Conservation (phyloP, 2,329 filamentous ascomycete species). For the Fusarium camptoceras region DNA sequence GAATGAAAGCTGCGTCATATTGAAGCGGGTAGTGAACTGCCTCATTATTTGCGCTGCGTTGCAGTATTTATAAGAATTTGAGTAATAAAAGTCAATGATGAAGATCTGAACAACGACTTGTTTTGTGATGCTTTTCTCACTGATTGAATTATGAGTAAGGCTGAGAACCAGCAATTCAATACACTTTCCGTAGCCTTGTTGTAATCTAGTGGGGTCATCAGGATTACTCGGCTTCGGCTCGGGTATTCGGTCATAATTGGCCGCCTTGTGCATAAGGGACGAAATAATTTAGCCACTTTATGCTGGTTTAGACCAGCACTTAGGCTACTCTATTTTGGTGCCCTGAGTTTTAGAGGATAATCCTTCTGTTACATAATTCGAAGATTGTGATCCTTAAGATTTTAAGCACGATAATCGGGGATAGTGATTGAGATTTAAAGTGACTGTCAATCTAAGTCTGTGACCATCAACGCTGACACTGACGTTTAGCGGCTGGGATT, state of each 20-base stretch:
- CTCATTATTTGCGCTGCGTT: conserved; percentile 7
- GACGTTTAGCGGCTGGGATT: not conserved
- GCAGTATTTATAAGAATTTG: conserved; percentile 6
- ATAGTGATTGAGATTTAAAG: too few species aligned
- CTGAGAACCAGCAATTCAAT: not conserved
- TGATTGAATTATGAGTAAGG: not conserved
- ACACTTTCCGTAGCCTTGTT: not conserved
- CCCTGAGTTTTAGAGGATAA: not conserved
- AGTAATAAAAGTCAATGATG: conserved; percentile 27
- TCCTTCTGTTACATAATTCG: not conserved
- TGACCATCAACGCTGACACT: not conserved
- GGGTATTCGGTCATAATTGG: not conserved
- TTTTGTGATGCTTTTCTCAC: not conserved
- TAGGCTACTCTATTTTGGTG: not conserved
- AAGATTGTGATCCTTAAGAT: too few species aligned
- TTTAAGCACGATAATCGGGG: too few species aligned
- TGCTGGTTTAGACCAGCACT: not conserved
- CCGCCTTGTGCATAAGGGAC: not conserved
- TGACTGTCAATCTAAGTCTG: too few species aligned
- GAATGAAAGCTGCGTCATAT: conserved; percentile 1
- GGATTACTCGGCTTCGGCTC: not conserved
- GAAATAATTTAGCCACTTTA: not conserved
- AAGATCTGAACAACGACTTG: not conserved
- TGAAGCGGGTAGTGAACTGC: conserved; percentile 1
- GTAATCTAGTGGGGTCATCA: not conserved